Percentiles rank a stretch among this genome's conserved stretches.
These are phyloP conservation scores for Crithidia acanthocephali DNA, from an alignment of 208 protist genomes.

Conservation along the genomic window DNA sequence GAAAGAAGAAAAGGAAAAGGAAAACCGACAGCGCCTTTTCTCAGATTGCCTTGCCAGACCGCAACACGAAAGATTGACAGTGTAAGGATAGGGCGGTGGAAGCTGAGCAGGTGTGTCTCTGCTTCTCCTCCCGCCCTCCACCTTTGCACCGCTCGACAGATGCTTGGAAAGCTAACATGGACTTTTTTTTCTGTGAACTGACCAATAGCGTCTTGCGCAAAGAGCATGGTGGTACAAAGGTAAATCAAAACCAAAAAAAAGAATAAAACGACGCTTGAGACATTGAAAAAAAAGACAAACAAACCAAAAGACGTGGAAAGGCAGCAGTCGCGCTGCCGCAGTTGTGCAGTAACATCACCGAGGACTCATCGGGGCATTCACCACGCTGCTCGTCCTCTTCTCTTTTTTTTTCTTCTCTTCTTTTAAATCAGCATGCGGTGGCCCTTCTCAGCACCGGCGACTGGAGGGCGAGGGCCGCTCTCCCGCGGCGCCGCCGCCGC, in stretches of 20 bases:
- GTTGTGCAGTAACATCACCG: too few relatives aligned
- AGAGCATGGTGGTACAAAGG: too few relatives aligned
- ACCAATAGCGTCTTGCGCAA: too few relatives aligned
- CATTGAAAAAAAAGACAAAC: too few relatives aligned
- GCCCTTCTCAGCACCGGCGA: slow-evolving; percentile 35
- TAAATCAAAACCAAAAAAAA: not conserved
- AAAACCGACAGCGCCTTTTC: too few relatives aligned
- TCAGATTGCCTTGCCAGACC: too few relatives aligned
- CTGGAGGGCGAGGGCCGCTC: slow-evolving; percentile 12
- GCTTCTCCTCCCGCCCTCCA: not conserved
- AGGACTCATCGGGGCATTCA: too few relatives aligned
- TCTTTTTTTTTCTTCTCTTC: not conserved
- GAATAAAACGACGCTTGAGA: too few relatives aligned
- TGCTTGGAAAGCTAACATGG: too few relatives aligned
- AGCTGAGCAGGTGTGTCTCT: slow-evolving; percentile 20
- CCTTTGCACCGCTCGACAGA: not conserved
- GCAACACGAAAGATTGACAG: not conserved
- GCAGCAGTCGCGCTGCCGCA: too few relatives aligned
- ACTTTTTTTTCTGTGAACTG: too few relatives aligned
- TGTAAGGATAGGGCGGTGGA: slow-evolving; percentile 8
- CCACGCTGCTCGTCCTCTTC: not conserved
- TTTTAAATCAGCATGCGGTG: slow-evolving; percentile 70
- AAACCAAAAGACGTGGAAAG: too few relatives aligned
- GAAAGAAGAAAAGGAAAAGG: not conserved
- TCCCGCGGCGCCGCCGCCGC: slow-evolving; percentile 7